Base-by-base conservation (phyloP, 169 alveolate species). In the Cryptosporidium muris region DNA sequence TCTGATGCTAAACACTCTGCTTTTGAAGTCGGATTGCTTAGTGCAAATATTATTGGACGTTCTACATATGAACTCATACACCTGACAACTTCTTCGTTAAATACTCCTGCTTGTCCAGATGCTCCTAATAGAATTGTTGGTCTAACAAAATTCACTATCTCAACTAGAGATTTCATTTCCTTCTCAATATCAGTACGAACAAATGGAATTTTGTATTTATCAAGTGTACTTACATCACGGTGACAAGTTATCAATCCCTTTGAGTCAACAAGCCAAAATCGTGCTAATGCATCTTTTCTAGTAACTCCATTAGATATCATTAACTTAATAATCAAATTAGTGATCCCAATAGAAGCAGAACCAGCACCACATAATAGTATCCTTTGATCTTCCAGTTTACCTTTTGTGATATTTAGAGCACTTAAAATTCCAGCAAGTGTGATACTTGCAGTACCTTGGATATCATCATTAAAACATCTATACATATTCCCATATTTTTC, bases 381-480 rank as follows among this genome's bases (percentile, higher is more conserved):
- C 51, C 81, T 82, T 66, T 90, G 80, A 63, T 89, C 88, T 63
- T 40, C 48, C 25, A 89, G 82, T 58, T 47, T 65, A 51, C 14
- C 85, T 14, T 45, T 54, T 14, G 62, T 45, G 43, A 81, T 58
- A 53, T 88, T 89, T 63, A 85, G 40, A 47, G 82, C 80, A 47
- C 74, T 63, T 25, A 82, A 25, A 48, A 81, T 14, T 1, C 90
- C 94, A 1, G 94, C 94, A 53, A 91, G 54, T n/a, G 81, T 91
- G 48, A 82, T 88, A 4, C 91, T 88, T 2, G 92, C 92, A 14
- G 94, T 91, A 47, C 94, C 94, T 64, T 89, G 90, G 36, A 89
- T 89, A 51, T 90, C 94, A 58, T 91, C 94, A 66, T 91, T 91
- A 89, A 90, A 91, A 48, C 90, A 80, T 64, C 90, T 81, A 49